Base-by-base conservation (phyloP, 1,284 basidiomycete genomes). In the Athelia psychrophila region DNA sequence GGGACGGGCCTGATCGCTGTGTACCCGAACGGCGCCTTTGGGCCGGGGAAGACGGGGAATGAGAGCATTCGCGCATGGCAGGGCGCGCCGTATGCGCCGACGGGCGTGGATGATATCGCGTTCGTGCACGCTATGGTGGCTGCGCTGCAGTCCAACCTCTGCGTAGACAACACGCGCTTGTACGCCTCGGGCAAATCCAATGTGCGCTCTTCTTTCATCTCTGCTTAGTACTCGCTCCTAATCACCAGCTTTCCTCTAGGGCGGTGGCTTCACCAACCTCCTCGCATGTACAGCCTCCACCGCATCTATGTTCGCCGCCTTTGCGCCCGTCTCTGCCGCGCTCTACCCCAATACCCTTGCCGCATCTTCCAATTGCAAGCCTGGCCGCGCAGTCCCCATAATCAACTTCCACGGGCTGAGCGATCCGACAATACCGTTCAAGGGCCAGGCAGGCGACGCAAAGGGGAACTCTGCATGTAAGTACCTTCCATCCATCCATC, bases 111-210 rank as follows among this genome's bases (percentile, higher is more conserved):
- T 44, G 58, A 60, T 47, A 58, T 60, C 38, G 53, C 53, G 3
- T 58, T 60, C 50, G 57, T 56, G 9, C 48, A 53, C 20, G 48
- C 30, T 19, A 54, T 60, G 44, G 46, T 58, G 36, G 44, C 50
- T 20, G 38, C 45, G 9, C 51, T 60, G 18, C 53, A 53, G 4
- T 53, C 52, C n/a, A 58, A 60, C 38, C 53, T 60, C 15, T 60
- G 56, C 42, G 50, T 60, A 6, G 58, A 60, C 52, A 52, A 55
- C 12, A 56, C 55, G 35, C 54, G 58, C 2, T 51, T 60, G 42
- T 60, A 58, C 51, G 58, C 58, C 22, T 50, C 55, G n/a, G 58
- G 58, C 13, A 58, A 60, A 48, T 56, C 54, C 47, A 60, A 60
- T 25, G 56, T 42, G 13, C 13, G 12, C 42, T 12, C 33, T 4